Conservation (phyloP, 495 filamentous ascomycete species). For the Aspergillus hancockii region DNA sequence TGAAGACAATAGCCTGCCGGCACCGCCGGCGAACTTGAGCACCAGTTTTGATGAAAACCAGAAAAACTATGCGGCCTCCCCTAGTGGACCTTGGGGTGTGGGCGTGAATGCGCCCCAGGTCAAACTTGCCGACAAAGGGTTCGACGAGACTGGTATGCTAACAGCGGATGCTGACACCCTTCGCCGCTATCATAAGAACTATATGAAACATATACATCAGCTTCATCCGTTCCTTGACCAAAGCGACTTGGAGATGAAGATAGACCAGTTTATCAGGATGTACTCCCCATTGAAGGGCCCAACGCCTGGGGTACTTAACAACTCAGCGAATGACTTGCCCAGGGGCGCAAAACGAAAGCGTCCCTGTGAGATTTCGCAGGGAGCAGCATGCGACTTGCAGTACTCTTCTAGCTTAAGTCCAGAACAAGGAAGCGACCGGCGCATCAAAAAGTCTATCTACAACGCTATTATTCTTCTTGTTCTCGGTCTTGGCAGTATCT, state of each 20-base stretch:
- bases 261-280: slow-evolving; percentile 51
- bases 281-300: slow-evolving; percentile 34
- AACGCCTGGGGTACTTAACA: slow-evolving; percentile 16
- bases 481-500: slow-evolving; percentile 84
- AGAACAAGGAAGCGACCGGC: slow-evolving; percentile 13
- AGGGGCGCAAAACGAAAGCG: slow-evolving; percentile 48
- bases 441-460: slow-evolving; percentile 45
- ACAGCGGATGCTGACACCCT: slow-evolving; percentile 66
- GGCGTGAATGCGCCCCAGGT: slow-evolving; percentile 12
- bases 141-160: slow-evolving; percentile 61
- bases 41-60: slow-evolving; percentile 29
- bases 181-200: slow-evolving; percentile 65
- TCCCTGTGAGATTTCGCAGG: slow-evolving; percentile 34
- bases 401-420: slow-evolving; percentile 13
- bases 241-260: slow-evolving; percentile 44
- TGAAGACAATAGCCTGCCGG: slow-evolving; percentile 31
- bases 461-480: slow-evolving; percentile 81
- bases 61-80: slow-evolving; percentile 13
- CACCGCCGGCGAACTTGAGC: slow-evolving; percentile 14
- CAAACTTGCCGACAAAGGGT: slow-evolving; percentile 40
- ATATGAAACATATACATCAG: slow-evolving; percentile 76
- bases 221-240: slow-evolving; percentile 85
- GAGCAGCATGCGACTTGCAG: slow-evolving; percentile 24
- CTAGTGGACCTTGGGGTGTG: slow-evolving; percentile 38
- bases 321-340: slow-evolving; percentile 21